These are phyloP conservation scores for Tuber melanosporum DNA, from an alignment of 495 filamentous ascomycete species.

Conservation along the genomic window DNA sequence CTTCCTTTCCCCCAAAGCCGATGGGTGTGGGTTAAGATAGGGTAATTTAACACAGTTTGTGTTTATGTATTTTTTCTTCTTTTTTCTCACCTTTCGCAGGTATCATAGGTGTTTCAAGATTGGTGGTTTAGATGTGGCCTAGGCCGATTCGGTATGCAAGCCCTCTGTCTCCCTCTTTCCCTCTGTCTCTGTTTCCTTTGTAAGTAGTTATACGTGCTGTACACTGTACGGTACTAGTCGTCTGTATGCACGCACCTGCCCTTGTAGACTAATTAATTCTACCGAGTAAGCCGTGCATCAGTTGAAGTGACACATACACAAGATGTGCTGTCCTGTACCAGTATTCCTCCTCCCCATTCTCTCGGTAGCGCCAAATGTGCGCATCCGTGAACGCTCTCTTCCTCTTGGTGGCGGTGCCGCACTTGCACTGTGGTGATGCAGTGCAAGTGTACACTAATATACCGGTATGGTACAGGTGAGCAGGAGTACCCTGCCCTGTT, in stretches of 20 bases:
- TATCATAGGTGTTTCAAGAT: neutral
- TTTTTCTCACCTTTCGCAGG: neutral
- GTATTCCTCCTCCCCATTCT: conserved; percentile 3
- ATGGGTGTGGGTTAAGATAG: neutral
- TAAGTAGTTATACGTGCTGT: neutral
- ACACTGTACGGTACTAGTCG: neutral
- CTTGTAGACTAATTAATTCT: conserved; percentile 14
- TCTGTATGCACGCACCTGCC: conserved; percentile 9
- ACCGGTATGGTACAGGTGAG: neutral
- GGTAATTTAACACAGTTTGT: neutral
- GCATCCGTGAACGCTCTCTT: conserved; percentile 12
- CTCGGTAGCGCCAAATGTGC: conserved; percentile 22
- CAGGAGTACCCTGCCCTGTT: neutral
- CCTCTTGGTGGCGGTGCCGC: conserved; percentile 16
- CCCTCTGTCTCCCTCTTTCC: neutral
- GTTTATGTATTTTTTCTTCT: neutral
- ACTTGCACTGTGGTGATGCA: neutral
- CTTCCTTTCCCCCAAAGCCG: neutral
- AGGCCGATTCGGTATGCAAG: neutral
- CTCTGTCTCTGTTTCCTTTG: neutral
- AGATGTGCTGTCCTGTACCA: conserved; percentile 1
- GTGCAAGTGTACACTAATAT: neutral
- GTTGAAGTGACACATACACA: conserved; percentile 19
- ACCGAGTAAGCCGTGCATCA: conserved; percentile 13
- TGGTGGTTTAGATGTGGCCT: neutral